Percentiles rank a stretch among this genome's conserved stretches.
Evolutionary conservation across 495 filamentous ascomycete genomes (phyloP).

Genomic region (Trypethelium eluteriae): DNA sequence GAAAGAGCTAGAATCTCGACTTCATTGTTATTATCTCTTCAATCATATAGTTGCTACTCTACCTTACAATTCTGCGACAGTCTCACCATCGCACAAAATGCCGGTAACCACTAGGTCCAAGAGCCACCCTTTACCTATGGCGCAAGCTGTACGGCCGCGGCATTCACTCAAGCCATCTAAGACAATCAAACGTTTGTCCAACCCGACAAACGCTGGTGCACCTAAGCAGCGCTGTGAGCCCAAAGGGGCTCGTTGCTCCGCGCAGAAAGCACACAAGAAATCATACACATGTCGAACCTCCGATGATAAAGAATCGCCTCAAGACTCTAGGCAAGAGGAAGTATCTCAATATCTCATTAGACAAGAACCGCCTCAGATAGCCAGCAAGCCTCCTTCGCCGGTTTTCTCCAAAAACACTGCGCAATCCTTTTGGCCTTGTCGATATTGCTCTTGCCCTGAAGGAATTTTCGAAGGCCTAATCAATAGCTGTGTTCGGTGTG

Average conservation of each 20-base stretch:
- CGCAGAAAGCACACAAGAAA: not conserved
- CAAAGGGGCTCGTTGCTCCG: not conserved
- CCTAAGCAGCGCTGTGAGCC: not conserved
- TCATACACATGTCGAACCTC: not conserved
- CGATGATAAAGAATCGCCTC: not conserved
- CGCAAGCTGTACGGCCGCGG: not conserved
- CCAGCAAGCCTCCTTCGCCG: not conserved
- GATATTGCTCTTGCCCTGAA: not conserved
- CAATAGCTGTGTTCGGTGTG: slow-evolving; percentile 13
- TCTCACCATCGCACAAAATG: not conserved
- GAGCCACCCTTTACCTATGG: not conserved
- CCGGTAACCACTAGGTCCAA: not conserved
- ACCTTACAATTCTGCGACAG: not conserved
- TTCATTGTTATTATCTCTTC: not conserved
- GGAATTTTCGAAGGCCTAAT: slow-evolving; percentile 6
- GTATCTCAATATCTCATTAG: not conserved
- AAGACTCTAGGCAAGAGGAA: not conserved
- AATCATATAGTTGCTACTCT: not conserved
- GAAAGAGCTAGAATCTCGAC: not conserved
- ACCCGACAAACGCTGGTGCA: not conserved
- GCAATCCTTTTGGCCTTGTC: not conserved
- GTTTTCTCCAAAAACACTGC: not conserved
- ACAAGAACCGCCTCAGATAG: not conserved
- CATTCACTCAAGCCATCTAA: not conserved
- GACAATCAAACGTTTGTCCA: not conserved